phyloP scores from a whole-genome alignment of 176 grass and related monocot species.

The Juncus inflexus region DNA sequence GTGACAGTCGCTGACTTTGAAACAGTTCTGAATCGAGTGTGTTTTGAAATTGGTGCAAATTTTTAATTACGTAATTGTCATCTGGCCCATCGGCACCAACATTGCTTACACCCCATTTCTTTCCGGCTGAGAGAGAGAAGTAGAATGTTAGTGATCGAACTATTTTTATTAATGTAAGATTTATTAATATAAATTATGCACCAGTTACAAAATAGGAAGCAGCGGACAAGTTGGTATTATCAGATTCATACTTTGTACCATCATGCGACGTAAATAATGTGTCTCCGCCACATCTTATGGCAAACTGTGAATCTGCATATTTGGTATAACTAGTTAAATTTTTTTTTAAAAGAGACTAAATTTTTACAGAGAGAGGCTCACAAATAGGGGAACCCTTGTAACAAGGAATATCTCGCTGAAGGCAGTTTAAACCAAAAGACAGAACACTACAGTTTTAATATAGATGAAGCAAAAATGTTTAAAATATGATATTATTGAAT shows the following conservation, averaged over 20 bases:
- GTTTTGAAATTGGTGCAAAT: slow-evolving; percentile 38
- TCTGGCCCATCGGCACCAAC: slow-evolving; percentile 29
- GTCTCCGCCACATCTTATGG: slow-evolving; percentile 52
- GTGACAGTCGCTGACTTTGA: slow-evolving; percentile 56
- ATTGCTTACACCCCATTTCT: slow-evolving; percentile 63
- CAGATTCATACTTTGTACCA: slow-evolving; percentile 40
- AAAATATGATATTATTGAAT: slow-evolving; percentile 3
- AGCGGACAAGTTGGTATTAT: slow-evolving; percentile 33
- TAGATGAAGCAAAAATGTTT: not conserved
- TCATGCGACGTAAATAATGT: slow-evolving; percentile 46
- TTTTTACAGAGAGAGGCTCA: slow-evolving; percentile 17
- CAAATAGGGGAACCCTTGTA: slow-evolving; percentile 48
- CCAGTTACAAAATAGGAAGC: slow-evolving; percentile 56
- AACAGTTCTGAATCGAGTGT: slow-evolving; percentile 60
- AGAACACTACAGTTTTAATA: slow-evolving; percentile 43
- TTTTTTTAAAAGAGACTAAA: not conserved
- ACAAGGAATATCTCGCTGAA: slow-evolving; percentile 56
- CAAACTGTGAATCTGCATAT: slow-evolving; percentile 58
- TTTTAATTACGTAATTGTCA: slow-evolving; percentile 41
- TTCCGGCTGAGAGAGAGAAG: slow-evolving; percentile 6
- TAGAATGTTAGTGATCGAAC: slow-evolving; percentile 8
- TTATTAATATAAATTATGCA: not conserved
- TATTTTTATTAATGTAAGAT: no score
- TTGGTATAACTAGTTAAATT: not conserved
- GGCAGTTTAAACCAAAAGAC: slow-evolving; percentile 47